Conservation (phyloP, 1,139 yeast genomes). For the Pichia sp. region DNA sequence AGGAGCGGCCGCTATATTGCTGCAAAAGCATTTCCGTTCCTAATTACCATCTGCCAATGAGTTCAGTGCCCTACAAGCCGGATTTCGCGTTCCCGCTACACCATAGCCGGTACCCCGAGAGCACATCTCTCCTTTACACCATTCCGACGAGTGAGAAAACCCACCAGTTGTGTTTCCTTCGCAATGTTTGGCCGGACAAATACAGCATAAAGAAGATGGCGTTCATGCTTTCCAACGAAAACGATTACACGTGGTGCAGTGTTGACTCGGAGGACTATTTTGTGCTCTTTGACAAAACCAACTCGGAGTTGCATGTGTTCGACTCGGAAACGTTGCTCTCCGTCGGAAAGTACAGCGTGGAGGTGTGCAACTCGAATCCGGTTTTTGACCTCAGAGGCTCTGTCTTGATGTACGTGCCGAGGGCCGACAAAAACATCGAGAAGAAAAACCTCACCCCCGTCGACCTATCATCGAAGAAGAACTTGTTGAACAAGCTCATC, state of each 20-base stretch:
- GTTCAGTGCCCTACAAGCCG: too few species aligned
- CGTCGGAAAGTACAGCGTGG: conserved; percentile 32
- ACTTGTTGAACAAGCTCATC: conserved; percentile 44
- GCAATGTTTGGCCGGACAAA: background rate
- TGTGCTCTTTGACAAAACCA: conserved; percentile 19
- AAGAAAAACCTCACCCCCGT: conserved; percentile 38
- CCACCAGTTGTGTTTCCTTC: too few species aligned
- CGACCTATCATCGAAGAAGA: conserved; percentile 43
- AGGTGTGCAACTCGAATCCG: conserved; percentile 38
- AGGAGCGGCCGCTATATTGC: too few species aligned
- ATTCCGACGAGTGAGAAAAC: too few species aligned
- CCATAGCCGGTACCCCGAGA: too few species aligned
- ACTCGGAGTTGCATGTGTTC: conserved; percentile 18
- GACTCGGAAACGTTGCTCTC: background rate
- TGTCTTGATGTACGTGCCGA: conserved; percentile 46
- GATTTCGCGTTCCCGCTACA: too few species aligned
- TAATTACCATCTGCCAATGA: too few species aligned
- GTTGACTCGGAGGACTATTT: conserved; percentile 18
- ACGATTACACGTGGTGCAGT: conserved; percentile 6
- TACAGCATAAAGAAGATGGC: background rate
- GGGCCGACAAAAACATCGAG: conserved; percentile 11
- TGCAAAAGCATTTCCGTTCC: too few species aligned
- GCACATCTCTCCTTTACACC: too few species aligned
- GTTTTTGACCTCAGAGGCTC: conserved; percentile 50
- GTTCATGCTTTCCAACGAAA: background rate